Evolutionary conservation across 257 asterid genomes (phyloP).

Genomic region (Solanum gracilifrons): DNA sequence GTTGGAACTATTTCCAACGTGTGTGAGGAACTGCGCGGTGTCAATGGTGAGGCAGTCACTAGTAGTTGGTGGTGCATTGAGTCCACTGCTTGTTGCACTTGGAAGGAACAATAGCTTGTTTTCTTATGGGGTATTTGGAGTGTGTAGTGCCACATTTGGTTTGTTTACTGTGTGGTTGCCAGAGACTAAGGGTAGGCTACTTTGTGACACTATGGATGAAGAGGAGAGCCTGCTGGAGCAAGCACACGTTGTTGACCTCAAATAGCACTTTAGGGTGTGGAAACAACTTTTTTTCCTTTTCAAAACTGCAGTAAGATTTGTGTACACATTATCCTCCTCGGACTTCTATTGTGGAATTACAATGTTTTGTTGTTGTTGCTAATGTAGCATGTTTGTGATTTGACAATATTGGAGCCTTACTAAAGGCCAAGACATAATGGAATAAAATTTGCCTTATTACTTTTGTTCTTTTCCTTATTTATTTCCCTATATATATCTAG

Average conservation of each 20-base stretch:
- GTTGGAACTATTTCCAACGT: constrained; percentile 66
- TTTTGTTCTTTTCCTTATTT: not conserved
- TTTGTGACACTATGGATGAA: constrained; percentile 48
- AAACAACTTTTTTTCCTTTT: not conserved
- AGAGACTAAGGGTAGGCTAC: constrained; percentile 42
- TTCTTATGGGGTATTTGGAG: constrained; percentile 54
- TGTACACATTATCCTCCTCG: not conserved
- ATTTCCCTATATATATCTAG: not conserved
- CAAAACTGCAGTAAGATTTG: accelerated
- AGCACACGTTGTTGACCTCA: not conserved
- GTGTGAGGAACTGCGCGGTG: constrained; percentile 63
- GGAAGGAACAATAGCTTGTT: constrained; percentile 30
- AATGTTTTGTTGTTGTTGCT: not conserved
- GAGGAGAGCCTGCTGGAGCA: constrained; percentile 18
- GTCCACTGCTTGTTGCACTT: constrained; percentile 44
- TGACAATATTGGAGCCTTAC: not conserved
- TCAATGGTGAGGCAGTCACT: constrained; percentile 63
- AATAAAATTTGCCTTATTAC: not conserved
- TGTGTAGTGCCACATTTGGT: constrained; percentile 20
- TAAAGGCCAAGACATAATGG: not conserved
- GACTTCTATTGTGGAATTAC: not conserved
- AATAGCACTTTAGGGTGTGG: not conserved
- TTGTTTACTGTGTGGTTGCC: constrained; percentile 40
- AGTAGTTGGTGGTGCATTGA: constrained; percentile 40
- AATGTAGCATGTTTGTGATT: not conserved